These are phyloP conservation scores for Miscanthus sacchariflorus DNA, from an alignment of 202 grass and related monocot species.

Conservation along the genomic window DNA sequence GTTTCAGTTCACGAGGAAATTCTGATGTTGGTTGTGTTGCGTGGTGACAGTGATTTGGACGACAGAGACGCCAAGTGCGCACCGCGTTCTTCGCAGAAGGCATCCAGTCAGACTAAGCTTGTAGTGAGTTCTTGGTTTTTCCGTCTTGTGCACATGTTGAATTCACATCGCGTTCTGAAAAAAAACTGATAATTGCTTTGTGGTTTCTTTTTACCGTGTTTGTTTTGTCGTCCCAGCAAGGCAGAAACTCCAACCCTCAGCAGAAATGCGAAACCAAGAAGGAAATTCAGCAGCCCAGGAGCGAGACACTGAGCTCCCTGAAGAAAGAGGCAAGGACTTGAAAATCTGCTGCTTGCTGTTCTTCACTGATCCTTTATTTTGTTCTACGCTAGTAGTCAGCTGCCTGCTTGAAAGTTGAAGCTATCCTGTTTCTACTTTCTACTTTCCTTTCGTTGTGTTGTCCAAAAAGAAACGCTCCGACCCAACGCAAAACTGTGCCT, in stretches of 20 bases:
- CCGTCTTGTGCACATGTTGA: not conserved
- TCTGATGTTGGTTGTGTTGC: not conserved
- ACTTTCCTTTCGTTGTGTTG: not conserved
- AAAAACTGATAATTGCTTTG: not conserved
- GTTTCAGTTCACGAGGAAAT: not conserved
- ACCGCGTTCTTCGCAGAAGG: conserved; percentile 55
- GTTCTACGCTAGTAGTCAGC: not conserved
- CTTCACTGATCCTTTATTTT: not conserved
- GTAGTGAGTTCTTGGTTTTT: conserved; percentile 47
- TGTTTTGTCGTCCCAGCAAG: conserved; percentile 54
- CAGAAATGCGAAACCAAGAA: conserved; percentile 51
- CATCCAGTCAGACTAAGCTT: conserved; percentile 45
- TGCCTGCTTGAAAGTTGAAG: not conserved
- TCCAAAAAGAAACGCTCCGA: not conserved
- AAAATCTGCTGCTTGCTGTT: conserved; percentile 2
- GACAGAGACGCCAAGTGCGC: conserved; percentile 54
- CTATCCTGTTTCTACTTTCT: not conserved
- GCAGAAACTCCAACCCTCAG: conserved; percentile 51
- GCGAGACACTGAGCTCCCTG: conserved; percentile 58
- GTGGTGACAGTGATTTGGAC: conserved; percentile 60
- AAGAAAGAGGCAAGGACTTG: conserved; percentile 78
- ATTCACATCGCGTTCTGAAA: conserved; percentile 8
- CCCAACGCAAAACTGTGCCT: not conserved
- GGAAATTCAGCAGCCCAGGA: conserved; percentile 43
- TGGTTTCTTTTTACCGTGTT: conserved; percentile 1